phyloP scores from a whole-genome alignment of 495 filamentous ascomycete species.

The Pyrenula aspistea region DNA sequence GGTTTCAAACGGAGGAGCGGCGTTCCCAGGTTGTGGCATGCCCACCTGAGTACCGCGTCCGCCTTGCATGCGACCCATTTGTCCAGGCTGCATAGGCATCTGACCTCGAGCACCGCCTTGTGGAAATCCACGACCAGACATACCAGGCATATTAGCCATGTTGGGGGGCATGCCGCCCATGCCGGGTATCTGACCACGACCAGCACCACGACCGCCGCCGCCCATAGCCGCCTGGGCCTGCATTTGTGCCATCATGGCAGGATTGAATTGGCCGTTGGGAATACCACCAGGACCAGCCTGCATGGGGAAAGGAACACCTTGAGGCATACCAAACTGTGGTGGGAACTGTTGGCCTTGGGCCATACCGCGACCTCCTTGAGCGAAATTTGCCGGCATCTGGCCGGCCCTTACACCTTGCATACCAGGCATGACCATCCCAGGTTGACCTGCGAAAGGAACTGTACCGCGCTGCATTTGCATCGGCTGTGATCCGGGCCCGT shows the following conservation, averaged over 20 bases:
- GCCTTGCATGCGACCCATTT: slow-evolving; percentile 36
- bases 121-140: slow-evolving; percentile 54
- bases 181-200: slow-evolving; percentile 64
- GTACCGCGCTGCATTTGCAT: slow-evolving; percentile 49
- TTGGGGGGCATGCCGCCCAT: slow-evolving; percentile 52
- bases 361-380: slow-evolving; percentile 70
- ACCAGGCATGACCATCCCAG: slow-evolving; percentile 66
- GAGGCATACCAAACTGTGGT: slow-evolving; percentile 63
- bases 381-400: slow-evolving; percentile 66
- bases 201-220: slow-evolving; percentile 54
- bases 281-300: slow-evolving; percentile 47
- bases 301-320: slow-evolving; percentile 67
- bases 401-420: slow-evolving; percentile 74
- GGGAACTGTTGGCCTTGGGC: slow-evolving; percentile 68
- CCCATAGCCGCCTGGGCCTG: slow-evolving; percentile 50
- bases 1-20: slow-evolving; percentile 21
- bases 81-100: slow-evolving; percentile 31
- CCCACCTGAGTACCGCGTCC: slow-evolving; percentile 15
- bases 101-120: slow-evolving; percentile 30
- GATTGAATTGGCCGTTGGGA: slow-evolving; percentile 24
- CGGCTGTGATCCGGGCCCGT: slow-evolving; percentile 72
- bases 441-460: slow-evolving; percentile 76
- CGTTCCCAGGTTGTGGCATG: slow-evolving; percentile 22
- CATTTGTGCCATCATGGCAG: slow-evolving; percentile 15
- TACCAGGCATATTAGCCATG: slow-evolving; percentile 52